These are phyloP conservation scores for Endogone sp. DNA, from an alignment of 192 early-diverging fungal genomes.

Conservation along the genomic window DNA sequence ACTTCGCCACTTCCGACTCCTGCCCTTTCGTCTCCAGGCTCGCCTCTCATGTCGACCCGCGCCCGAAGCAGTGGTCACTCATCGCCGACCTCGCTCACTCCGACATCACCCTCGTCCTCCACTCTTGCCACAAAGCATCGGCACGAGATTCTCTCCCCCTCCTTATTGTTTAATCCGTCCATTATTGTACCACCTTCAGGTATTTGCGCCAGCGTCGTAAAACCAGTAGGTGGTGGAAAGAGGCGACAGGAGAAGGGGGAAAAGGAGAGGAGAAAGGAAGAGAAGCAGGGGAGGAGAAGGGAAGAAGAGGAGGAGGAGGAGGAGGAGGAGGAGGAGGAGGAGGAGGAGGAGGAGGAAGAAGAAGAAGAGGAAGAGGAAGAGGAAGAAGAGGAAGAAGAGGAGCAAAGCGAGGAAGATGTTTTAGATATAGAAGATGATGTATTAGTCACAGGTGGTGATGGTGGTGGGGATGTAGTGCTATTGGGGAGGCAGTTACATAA, in stretches of 20 bases:
- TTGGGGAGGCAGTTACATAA: background rate
- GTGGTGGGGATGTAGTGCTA: background rate
- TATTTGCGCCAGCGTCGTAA: background rate
- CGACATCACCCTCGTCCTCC: background rate
- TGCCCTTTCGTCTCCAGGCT: background rate
- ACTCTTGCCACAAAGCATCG: background rate
- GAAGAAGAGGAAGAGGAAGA: background rate
- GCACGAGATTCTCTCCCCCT: background rate
- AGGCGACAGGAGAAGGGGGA: background rate
- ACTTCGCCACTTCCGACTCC: background rate
- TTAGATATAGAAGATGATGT: background rate
- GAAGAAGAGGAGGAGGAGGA: background rate
- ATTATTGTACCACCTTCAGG: background rate
- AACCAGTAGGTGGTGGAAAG: background rate
- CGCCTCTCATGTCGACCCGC: background rate
- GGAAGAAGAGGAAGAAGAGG: background rate
- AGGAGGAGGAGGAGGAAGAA: background rate
- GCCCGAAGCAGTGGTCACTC: background rate
- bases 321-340: background rate
- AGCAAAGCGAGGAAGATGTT: background rate
- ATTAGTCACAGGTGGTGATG: background rate
- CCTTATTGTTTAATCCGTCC: background rate
- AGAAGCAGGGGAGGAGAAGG: background rate
- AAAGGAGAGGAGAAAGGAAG: background rate
- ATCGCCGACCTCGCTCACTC: background rate